A percentile compares a stretch with the other conserved stretches of the same genome.
Conservation (phyloP, 768 basidiomycete species). For the Rhodosporidiobolus sp. region DNA sequence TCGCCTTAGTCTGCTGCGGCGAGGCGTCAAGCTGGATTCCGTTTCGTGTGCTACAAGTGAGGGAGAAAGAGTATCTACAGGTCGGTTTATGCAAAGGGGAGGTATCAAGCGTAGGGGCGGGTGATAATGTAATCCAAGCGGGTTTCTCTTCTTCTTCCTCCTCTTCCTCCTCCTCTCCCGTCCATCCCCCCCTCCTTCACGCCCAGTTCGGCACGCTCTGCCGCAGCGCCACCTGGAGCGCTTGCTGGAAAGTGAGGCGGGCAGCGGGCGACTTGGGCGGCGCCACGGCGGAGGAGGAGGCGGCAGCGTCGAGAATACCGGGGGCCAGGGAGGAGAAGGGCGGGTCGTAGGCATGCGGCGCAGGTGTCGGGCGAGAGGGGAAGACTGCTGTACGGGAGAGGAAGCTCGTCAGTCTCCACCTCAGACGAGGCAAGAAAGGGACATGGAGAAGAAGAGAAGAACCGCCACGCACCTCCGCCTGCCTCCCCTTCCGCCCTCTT, state of each 20-base stretch:
- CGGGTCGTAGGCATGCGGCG: background rate
- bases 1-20: too few relatives aligned
- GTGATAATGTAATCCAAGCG: too few relatives aligned
- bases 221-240: background rate
- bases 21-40: too few relatives aligned
- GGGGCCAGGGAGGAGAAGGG: background rate
- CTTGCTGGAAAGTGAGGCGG: background rate
- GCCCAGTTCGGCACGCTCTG: background rate
- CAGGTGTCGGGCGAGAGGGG: background rate
- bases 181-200: constrained; percentile 5
- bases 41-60: too few relatives aligned
- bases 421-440: background rate
- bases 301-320: background rate
- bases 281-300: background rate
- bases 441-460: too few relatives aligned
- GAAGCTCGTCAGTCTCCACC: too few relatives aligned
- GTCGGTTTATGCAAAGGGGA: too few relatives aligned
- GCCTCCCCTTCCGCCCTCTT: background rate
- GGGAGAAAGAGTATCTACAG: too few relatives aligned
- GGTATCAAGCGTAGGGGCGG: too few relatives aligned
- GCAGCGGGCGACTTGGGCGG: too few relatives aligned
- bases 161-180: too few relatives aligned
- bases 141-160: too few relatives aligned
- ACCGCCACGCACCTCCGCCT: background rate
- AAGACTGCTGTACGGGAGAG: background rate